Evolutionary conservation across 2,329 filamentous ascomycete genomes (phyloP).

Genomic region (Cyphellophora attinorum): DNA sequence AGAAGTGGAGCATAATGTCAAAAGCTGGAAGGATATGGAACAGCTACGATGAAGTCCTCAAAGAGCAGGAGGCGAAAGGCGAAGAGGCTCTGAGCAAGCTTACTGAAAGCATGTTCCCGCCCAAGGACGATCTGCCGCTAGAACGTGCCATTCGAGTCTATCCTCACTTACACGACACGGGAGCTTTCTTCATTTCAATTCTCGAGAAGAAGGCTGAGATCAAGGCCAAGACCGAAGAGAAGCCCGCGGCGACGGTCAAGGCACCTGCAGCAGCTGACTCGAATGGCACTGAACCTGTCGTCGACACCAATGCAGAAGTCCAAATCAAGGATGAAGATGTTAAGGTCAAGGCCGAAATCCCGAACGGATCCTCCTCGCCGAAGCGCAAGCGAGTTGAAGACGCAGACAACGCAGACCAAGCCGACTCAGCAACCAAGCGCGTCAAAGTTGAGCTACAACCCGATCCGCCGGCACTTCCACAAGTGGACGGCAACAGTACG

Average conservation of each 20-base stretch:
- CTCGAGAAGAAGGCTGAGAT: constrained; percentile 87
- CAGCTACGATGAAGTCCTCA: constrained; percentile 72
- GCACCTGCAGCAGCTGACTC: constrained; percentile 24
- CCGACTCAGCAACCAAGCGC: constrained; percentile 8
- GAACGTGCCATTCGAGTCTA: constrained; percentile 91
- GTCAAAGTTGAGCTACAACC: constrained; percentile 6
- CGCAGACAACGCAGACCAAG: constrained; percentile 6
- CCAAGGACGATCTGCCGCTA: constrained; percentile 58
- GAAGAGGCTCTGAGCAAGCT: constrained; percentile 56
- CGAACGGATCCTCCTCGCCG: constrained; percentile 12
- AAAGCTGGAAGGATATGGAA: constrained; percentile 70
- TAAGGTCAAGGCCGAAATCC: constrained; percentile 21
- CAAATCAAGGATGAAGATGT: constrained; percentile 20
- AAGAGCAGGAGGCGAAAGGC: constrained; percentile 50
- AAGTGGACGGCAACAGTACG: background rate
- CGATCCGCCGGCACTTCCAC: no score
- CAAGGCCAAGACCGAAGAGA: constrained; percentile 61
- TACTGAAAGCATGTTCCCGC: constrained; percentile 75
- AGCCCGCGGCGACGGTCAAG: constrained; percentile 4
- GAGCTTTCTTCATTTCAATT: constrained; percentile 94
- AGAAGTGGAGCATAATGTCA: constrained; percentile 84
- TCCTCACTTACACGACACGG: constrained; percentile 90
- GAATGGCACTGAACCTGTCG: constrained; percentile 19
- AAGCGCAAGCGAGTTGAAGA: constrained; percentile 15
- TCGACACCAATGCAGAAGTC: constrained; percentile 17